These are phyloP conservation scores for Sechiopsis laciniata DNA, from an alignment of 306 rosid species.

Conservation along the genomic window DNA sequence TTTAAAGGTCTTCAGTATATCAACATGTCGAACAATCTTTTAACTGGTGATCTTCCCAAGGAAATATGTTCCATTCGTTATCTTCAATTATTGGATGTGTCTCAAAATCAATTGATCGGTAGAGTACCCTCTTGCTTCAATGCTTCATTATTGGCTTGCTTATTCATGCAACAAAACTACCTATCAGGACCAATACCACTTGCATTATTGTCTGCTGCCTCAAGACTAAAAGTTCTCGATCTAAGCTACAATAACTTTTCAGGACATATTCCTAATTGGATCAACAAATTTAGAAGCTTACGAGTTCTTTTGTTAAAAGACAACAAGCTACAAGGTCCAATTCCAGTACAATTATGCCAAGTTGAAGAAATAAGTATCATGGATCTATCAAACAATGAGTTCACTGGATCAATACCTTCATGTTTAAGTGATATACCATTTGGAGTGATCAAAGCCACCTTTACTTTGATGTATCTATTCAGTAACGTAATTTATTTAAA, in stretches of 20 bases:
- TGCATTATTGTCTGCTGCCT: neutral
- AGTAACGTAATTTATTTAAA: too few species aligned
- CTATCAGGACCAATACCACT: slow-evolving; percentile 3
- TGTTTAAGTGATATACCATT: neutral
- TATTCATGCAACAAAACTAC: neutral
- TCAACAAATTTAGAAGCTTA: neutral
- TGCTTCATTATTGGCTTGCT: neutral
- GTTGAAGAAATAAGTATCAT: neutral
- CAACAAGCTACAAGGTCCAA: neutral
- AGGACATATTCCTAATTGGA: neutral
- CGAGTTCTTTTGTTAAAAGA: neutral
- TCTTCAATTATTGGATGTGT: neutral
- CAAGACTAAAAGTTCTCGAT: neutral
- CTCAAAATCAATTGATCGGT: slow-evolving; percentile 7
- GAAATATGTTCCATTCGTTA: neutral
- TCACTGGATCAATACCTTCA: neutral
- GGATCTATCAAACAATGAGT: slow-evolving; percentile 10
- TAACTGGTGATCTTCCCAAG: neutral
- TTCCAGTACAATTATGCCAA: neutral
- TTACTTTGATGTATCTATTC: too few species aligned
- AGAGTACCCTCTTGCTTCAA: slow-evolving; percentile 14
- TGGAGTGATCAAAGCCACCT: neutral
- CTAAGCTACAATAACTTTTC: neutral
- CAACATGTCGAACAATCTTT: neutral
- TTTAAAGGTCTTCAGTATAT: neutral